Base-by-base conservation (phyloP, 768 basidiomycete genomes). In the Tricholoma matsutake region DNA sequence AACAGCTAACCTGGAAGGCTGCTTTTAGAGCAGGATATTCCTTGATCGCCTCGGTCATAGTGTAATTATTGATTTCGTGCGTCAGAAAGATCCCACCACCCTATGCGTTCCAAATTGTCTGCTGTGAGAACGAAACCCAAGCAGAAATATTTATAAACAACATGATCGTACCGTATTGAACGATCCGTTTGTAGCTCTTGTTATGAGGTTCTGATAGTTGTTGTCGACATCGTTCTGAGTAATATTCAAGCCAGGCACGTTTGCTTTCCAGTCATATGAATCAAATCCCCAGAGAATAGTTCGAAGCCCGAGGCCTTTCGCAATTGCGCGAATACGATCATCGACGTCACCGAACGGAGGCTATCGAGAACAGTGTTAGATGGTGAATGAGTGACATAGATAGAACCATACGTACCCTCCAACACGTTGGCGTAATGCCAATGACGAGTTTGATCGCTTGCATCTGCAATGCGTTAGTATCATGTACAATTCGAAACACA, bases 241-340 rank as follows among this genome's bases (percentile, higher is more conserved):
- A 47, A 80, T 64, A 35, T 73, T 73, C 3, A 76, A 79, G 1
- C 22, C 22, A 3, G 22, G 22, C 22, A 76, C 77, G 5, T 84
- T 82, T 25, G 80, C 83, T 68, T 84, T 81, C 90, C 90, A 92
- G 72, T 94, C 91, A 39, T 80, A 75, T n/a, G 86, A 82, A 66
- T 89, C 86, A 61, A 81, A 85, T 65, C 78, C 71, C 92, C 92
- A 94, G 55, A 93, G 77, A 68, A 94, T 79, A 2, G 89, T 89
- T 11, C 81, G 82, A 14, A 93, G 75, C 37, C 85, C 86, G 64
- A 93, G 83, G 8, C 80, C 85, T 22, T 84, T 69, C 2, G 87
- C 84, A 59, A 94, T 87, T 35, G 83, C 77, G 34, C 92, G 84
- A 45, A 93, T 84, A 56, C 92, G 88, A 72, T 88, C 86, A 45